Percentiles rank a stretch among this genome's conserved stretches.
These are phyloP conservation scores for Annulohypoxylon moriforme DNA, from an alignment of 495 filamentous ascomycete genomes.

Conservation along the genomic window DNA sequence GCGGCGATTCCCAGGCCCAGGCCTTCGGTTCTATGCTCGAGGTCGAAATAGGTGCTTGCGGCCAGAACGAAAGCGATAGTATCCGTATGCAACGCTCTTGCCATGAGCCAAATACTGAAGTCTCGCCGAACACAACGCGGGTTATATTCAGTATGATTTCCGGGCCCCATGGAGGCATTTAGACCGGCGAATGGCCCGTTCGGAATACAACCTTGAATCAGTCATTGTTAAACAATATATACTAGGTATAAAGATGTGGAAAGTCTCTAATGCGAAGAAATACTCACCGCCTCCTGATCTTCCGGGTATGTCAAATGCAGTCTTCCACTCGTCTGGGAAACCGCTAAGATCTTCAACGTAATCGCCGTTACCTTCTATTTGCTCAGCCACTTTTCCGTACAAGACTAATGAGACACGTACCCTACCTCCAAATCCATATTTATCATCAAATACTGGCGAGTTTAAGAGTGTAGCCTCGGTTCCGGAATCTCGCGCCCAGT, in stretches of 20 bases:
- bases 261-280: not conserved
- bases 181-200: conserved; percentile 54
- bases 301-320: conserved; percentile 37
- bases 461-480: conserved; percentile 47
- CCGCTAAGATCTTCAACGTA: conserved; percentile 46
- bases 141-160: conserved; percentile 41
- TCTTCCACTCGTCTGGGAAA: conserved; percentile 38
- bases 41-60: conserved; percentile 32
- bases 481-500: conserved; percentile 48
- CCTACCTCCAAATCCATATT: conserved; percentile 50
- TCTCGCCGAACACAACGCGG: conserved; percentile 55
- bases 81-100: conserved; percentile 15
- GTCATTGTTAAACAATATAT: not conserved
- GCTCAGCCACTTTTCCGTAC: conserved; percentile 25
- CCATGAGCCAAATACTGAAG: conserved; percentile 40
- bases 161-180: conserved; percentile 48
- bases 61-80: conserved; percentile 20
- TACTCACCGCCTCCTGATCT: conserved; percentile 46
- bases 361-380: conserved; percentile 61
- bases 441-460: conserved; percentile 45
- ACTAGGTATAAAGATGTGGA: not conserved
- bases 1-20: conserved; percentile 27
- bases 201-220: conserved; percentile 41
- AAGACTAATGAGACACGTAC: not conserved
- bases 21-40: conserved; percentile 36